Conservation (phyloP, 108 stramenopile genomes). For the Fistulifera pelliculosa region DNA sequence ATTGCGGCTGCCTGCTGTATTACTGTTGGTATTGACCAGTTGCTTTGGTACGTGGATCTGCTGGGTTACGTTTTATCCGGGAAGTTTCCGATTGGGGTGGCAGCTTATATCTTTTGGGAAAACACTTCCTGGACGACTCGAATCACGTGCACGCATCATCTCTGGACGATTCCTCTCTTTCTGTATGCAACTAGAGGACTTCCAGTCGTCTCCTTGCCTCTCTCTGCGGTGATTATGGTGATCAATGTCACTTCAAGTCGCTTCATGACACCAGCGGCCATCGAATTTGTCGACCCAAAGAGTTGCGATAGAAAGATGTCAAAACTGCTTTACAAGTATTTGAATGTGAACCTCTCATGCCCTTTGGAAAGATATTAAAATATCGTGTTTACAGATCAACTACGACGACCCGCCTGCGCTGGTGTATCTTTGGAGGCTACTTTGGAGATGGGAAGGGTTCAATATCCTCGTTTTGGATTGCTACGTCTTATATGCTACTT, state of each 20-base stretch:
- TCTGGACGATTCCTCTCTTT: conserved; percentile 79
- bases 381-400: conserved; percentile 45
- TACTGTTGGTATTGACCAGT: conserved; percentile 69
- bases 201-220: conserved; percentile 24
- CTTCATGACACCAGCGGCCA: conserved; percentile 47
- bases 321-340: conserved; percentile 26
- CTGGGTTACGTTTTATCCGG: conserved; percentile 20
- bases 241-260: conserved; percentile 47
- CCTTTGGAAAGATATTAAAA: conserved; percentile 59
- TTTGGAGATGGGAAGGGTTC: conserved; percentile 60
- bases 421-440: conserved; percentile 38
- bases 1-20: conserved; percentile 53
- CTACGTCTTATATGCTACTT: conserved; percentile 16
- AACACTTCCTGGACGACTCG: conserved; percentile 44
- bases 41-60: conserved; percentile 70
- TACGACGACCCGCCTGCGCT: conserved; percentile 29
- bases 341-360: conserved; percentile 71
- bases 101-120: conserved; percentile 69
- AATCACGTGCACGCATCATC: conserved; percentile 69
- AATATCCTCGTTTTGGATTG: conserved; percentile 38
- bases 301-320: not conserved
- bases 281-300: conserved; percentile 9
- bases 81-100: conserved; percentile 64
- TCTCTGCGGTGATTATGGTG: conserved; percentile 44
- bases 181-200: conserved; percentile 31